Base-by-base conservation (phyloP, 164 flowering plant genomes). In the Nymphaea thermarum region DNA sequence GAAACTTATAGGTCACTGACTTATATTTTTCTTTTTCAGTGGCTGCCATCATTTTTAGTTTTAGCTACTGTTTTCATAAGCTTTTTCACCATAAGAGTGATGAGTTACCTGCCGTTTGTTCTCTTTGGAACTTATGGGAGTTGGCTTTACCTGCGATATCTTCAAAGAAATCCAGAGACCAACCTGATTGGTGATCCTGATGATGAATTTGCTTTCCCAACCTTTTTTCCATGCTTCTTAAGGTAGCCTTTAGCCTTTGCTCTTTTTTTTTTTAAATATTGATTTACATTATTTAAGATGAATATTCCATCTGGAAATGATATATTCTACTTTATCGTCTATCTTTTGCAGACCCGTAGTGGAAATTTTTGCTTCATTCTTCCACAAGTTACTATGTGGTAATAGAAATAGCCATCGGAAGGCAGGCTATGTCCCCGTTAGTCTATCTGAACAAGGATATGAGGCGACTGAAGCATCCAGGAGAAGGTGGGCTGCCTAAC, bases 121-220 rank as follows among this genome's bases (percentile, higher is more conserved):
- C 43, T 66, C 15, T 66, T 66, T 45, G 68, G 68, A 66, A 47
- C 60, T 66, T 66, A 66, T 51, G 68, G 68, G 43, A 36, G 68
- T n/a, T 66, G 68, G 68, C 41, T 66, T 43, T 66, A 66, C 53
- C 68, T 66, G 43, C 18, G 68, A 6, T 66, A 66, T 43, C 14
- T 66, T 66, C 68, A 66, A 66, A 16, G 68, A 59, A 66, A 45
- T 18, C 60, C 68, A n/a, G 68, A 66, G 25, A 66, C 68, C 59
- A 66, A 47, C 47, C 45, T 47, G 14, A 44, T 42, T 1, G 68
- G 68, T 11, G 25, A 66, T 51, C 60, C 68, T 18, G 60, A 66
- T 43, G 68, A 66, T 66, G 68, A 66, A 47, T 66, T 66, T 66
- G 61, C 68, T 66, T 66, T 66, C 25, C 4, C 59, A 11, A 66